Evolutionary conservation across 2,329 filamentous ascomycete species (phyloP).

Genomic region (Colletotrichum sojae): DNA sequence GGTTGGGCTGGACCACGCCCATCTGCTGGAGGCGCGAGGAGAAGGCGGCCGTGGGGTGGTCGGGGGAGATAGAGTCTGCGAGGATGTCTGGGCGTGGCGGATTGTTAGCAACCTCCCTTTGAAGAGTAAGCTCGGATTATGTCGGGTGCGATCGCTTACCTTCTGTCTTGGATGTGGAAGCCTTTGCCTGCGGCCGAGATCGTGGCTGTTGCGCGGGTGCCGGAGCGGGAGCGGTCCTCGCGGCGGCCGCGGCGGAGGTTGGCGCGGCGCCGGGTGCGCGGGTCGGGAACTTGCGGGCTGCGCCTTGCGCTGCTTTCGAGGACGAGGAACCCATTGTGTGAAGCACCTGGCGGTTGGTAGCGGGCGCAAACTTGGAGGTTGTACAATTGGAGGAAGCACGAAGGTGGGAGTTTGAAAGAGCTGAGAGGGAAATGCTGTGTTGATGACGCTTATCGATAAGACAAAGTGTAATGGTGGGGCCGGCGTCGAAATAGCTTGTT

Average conservation of each 20-base stretch:
- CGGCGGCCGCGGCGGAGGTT: constrained; percentile 38
- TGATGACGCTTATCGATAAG: too few relatives aligned
- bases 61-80: constrained; percentile 58
- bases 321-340: constrained; percentile 60
- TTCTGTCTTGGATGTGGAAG: constrained; percentile 50
- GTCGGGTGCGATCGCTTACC: constrained; percentile 48
- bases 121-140: constrained; percentile 27
- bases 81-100: constrained; percentile 52
- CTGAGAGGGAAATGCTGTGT: too few relatives aligned
- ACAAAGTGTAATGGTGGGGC: too few relatives aligned
- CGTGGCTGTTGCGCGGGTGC: constrained; percentile 40
- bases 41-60: constrained; percentile 60
- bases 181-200: constrained; percentile 31
- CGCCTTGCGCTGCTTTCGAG: constrained; percentile 60
- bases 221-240: constrained; percentile 37
- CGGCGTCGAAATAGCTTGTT: too few relatives aligned
- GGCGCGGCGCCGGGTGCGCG: constrained; percentile 50
- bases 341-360: neutral
- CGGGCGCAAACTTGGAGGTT: neutral
- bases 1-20: constrained; percentile 68
- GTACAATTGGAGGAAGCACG: too few relatives aligned
- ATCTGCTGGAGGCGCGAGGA: constrained; percentile 67
- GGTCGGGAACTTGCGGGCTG: constrained; percentile 61
- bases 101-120: constrained; percentile 3
- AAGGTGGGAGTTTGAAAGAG: too few relatives aligned